These are phyloP conservation scores for Cutaneotrichosporon sp. DNA, from an alignment of 1,284 basidiomycete genomes.

Conservation along the genomic window DNA sequence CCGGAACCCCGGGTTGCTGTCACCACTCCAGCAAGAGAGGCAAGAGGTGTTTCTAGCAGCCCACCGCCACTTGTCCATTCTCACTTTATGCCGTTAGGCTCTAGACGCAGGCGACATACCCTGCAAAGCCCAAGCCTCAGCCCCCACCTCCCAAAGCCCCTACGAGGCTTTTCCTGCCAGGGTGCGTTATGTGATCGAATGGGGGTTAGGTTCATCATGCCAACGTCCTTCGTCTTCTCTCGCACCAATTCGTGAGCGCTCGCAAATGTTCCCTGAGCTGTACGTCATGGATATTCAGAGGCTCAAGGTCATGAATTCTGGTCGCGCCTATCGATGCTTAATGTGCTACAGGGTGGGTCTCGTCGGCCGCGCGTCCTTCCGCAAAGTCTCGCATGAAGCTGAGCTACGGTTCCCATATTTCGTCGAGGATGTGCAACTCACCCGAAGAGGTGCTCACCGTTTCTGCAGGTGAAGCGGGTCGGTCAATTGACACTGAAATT, in stretches of 20 bases:
- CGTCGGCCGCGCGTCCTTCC: background rate
- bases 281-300: background rate
- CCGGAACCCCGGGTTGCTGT: background rate
- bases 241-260: background rate
- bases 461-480: too few relatives aligned
- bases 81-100: background rate
- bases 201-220: background rate
- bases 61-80: slow-evolving; percentile 2
- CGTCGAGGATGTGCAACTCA: too few relatives aligned
- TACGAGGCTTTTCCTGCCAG: background rate
- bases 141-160: background rate
- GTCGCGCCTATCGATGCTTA: background rate
- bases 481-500: too few relatives aligned
- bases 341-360: background rate
- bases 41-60: background rate
- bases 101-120: background rate
- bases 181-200: background rate
- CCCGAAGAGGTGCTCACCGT: too few relatives aligned
- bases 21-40: background rate
- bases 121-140: background rate
- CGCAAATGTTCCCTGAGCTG: background rate
- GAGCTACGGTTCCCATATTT: too few relatives aligned
- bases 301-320: background rate
- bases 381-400: too few relatives aligned
- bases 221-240: background rate